phyloP scores from a whole-genome alignment of 768 basidiomycete genomes.

The Calocybe gangraenosa region DNA sequence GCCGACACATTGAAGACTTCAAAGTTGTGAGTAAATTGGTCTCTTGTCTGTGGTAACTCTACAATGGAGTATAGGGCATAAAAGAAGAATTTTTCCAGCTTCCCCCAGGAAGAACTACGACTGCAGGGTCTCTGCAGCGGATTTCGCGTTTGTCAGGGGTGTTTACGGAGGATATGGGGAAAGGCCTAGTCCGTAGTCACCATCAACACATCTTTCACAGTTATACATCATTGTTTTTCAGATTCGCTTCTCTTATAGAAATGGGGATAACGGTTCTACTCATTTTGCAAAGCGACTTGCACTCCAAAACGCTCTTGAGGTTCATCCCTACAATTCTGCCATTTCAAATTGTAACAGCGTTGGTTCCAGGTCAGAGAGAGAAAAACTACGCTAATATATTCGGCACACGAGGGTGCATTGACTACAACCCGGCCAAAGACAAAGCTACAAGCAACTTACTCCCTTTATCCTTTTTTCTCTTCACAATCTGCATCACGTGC shows the following conservation, averaged over 20 bases:
- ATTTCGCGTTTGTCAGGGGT: constrained; percentile 70
- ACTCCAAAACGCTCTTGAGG: constrained; percentile 50
- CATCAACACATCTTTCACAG: neutral
- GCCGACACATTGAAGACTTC: constrained; percentile 41
- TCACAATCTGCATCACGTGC: constrained; percentile 47
- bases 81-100: constrained; percentile 33
- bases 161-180: constrained; percentile 50
- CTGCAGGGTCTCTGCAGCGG: constrained; percentile 45
- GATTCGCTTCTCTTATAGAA: constrained; percentile 54
- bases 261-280: constrained; percentile 30
- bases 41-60: neutral
- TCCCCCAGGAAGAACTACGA: constrained; percentile 40
- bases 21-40: constrained; percentile 38
- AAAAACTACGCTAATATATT: constrained; percentile 13
- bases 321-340: constrained; percentile 20
- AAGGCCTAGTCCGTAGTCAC: constrained; percentile 38
- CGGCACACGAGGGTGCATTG: constrained; percentile 16
- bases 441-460: constrained; percentile 39
- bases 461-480: constrained; percentile 65
- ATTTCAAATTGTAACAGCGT: constrained; percentile 1
- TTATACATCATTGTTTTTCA: constrained; percentile 20
- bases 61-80: constrained; percentile 31
- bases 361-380: constrained; percentile 7
- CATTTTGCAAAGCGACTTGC: constrained; percentile 47
- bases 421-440: constrained; percentile 23